These are phyloP conservation scores for Curvularia verruculosa DNA, from an alignment of 2,329 filamentous ascomycete genomes.

Conservation along the genomic window DNA sequence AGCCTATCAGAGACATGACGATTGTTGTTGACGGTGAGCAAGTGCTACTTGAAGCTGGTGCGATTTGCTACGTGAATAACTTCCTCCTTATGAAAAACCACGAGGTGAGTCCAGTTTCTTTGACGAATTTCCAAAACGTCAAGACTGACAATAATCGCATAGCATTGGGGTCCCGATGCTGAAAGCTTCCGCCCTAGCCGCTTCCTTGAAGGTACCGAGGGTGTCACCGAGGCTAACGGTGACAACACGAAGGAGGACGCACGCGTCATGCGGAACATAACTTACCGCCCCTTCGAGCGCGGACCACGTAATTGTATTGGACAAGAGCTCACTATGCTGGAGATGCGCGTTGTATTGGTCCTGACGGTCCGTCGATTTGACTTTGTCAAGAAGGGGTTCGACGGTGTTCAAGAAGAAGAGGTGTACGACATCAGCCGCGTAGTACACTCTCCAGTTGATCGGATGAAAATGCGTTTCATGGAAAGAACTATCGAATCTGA, in stretches of 20 bases:
- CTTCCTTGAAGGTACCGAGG: not conserved
- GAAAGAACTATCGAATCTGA: not conserved
- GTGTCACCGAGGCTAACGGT: not conserved
- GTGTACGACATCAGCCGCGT: not conserved
- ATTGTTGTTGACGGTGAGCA: too few relatives aligned
- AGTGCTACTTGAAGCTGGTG: too few relatives aligned
- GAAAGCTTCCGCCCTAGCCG: not conserved
- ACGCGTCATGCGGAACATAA: not conserved
- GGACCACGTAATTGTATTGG: not conserved
- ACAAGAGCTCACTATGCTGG: not conserved
- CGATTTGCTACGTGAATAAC: not conserved
- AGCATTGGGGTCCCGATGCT: not conserved
- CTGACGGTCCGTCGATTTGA: not conserved
- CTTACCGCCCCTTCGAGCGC: not conserved
- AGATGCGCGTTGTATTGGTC: not conserved
- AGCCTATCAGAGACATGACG: too few relatives aligned
- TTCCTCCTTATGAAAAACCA: not conserved
- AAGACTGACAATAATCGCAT: not conserved
- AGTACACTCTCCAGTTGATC: not conserved
- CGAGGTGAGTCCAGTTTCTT: not conserved
- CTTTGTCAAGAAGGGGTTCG: not conserved
- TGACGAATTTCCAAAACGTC: not conserved
- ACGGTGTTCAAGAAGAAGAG: not conserved
- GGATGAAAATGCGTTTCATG: not conserved
- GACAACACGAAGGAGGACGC: not conserved